Base-by-base conservation (phyloP, 2,329 filamentous ascomycete species). In the Colletotrichum sublineola region DNA sequence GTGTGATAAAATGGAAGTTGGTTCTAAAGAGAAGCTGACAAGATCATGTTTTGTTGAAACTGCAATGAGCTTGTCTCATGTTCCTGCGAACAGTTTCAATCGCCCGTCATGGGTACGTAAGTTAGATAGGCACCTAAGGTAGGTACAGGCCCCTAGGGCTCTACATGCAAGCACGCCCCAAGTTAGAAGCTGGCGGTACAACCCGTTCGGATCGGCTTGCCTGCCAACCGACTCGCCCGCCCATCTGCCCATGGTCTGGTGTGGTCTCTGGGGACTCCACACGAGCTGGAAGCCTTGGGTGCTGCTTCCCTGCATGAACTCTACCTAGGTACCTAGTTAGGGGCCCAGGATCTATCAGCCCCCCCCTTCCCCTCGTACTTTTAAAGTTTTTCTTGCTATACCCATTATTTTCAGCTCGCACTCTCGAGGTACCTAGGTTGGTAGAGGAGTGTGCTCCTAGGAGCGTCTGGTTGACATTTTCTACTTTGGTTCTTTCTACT, bases 51-150 rank as follows among this genome's bases (percentile, higher is more conserved):
- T 56, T 3, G 33, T 44, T 31, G 40, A 44, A 65, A 65, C 61
- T 55, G 40, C 46, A 65, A 56, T 52, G 40, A 70, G 40, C n/a
- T 7, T 73, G 70, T 73, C 66, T 70, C 70, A 73, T 50, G 60
- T 73, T 73, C 55, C 55, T 70, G 55, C 70, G 53, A 46, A 62
- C 42, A 48, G 70, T 70, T 73, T 73, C 66, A 73, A 73, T 70
- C 55, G 48, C 46, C 44, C 68, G 61, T 61, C 70, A 65, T 58
- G 14, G 38, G 38, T 58, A 58, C 55, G 36, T 42, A 24, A 57
- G 69, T 53, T 57, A 11, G 52, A 18, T 57, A 11, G 52, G 31
- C 6, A 38, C 18, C 53, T 56, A 56, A 52, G 14, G 50, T 53
- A 53, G 50, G 33, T 40, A 64, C 66, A 69, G 69, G 50, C 50